A percentile compares a stretch with the other conserved stretches of the same genome.
phyloP scores from a whole-genome alignment of 352 stramenopile genomes.

The Thalassiosira exigua region DNA sequence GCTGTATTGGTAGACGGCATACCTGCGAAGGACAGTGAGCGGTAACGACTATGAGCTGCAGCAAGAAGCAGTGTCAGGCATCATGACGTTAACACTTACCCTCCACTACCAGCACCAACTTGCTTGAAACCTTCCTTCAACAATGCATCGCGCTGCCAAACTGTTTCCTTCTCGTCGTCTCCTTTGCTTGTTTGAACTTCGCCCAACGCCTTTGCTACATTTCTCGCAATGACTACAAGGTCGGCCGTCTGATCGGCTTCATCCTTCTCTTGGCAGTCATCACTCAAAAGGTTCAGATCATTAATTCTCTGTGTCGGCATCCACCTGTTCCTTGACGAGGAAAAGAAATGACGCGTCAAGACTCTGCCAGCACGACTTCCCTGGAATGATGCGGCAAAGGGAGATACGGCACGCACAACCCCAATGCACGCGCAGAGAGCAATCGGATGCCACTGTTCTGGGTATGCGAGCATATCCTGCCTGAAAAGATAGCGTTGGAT shows the following conservation, averaged over 20 bases:
- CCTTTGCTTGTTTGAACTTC: conserved; percentile 47
- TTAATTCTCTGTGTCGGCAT: conserved; percentile 58
- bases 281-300: conserved; percentile 65
- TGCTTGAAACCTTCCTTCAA: conserved; percentile 58
- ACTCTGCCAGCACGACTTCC: conserved; percentile 67
- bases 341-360: conserved; percentile 62
- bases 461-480: conserved; percentile 47
- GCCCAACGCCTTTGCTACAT: conserved; percentile 66
- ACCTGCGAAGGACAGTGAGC: conserved; percentile 16
- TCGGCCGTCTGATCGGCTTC: conserved; percentile 66
- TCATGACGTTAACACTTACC: conserved; percentile 41
- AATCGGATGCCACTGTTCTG: conserved; percentile 43
- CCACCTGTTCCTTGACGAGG: conserved; percentile 65
- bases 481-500: conserved; percentile 45
- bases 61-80: too few relatives aligned
- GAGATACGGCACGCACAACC: conserved; percentile 66
- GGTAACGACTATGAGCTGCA: neutral
- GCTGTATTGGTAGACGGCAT: conserved; percentile 56
- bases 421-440: conserved; percentile 62
- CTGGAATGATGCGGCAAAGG: conserved; percentile 73
- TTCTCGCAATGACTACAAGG: conserved; percentile 57
- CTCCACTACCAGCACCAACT: conserved; percentile 65
- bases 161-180: conserved; percentile 12
- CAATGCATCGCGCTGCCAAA: conserved; percentile 50
- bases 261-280: conserved; percentile 72